Percentiles rank a stretch among this genome's conserved stretches.
phyloP scores from a whole-genome alignment of 192 early-diverging fungal species.

The Entomortierella beljakovae region DNA sequence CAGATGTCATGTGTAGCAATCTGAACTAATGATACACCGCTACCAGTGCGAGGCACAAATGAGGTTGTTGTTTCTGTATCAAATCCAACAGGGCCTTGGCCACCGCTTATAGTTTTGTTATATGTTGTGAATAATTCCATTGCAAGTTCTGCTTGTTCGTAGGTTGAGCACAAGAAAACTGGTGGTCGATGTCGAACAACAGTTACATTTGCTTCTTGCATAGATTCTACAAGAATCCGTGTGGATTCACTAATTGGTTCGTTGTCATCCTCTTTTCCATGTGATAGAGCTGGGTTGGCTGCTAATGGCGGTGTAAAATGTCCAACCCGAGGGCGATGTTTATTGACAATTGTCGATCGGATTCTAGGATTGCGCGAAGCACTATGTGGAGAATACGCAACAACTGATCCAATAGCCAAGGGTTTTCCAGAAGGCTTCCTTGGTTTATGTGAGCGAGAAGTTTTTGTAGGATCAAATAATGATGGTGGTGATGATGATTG shows the following conservation, averaged over 20 bases:
- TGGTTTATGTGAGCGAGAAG: background rate
- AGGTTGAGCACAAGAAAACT: constrained; percentile 29
- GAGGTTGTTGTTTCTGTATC: constrained; percentile 56
- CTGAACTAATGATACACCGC: constrained; percentile 49
- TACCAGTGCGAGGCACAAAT: constrained; percentile 8
- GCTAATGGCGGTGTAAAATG: background rate
- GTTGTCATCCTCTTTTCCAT: background rate
- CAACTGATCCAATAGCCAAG: background rate
- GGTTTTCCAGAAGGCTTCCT: background rate
- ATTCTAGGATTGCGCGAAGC: constrained; percentile 4
- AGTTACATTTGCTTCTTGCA: constrained; percentile 25
- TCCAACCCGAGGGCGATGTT: constrained; percentile 3
- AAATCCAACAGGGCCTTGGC: constrained; percentile 47
- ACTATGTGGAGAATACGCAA: background rate
- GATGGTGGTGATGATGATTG: background rate
- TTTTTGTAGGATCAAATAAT: background rate
- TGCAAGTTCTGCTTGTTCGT: constrained; percentile 18
- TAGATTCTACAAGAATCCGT: constrained; percentile 33
- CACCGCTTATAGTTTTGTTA: constrained; percentile 9
- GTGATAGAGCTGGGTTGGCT: background rate
- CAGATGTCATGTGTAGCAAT: constrained; percentile 56
- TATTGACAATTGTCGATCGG: background rate
- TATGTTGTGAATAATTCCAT: constrained; percentile 44
- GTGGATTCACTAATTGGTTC: constrained; percentile 11
- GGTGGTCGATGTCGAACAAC: constrained; percentile 19